Conservation (phyloP, 768 basidiomycete genomes). For the Trametopsis cervina region DNA sequence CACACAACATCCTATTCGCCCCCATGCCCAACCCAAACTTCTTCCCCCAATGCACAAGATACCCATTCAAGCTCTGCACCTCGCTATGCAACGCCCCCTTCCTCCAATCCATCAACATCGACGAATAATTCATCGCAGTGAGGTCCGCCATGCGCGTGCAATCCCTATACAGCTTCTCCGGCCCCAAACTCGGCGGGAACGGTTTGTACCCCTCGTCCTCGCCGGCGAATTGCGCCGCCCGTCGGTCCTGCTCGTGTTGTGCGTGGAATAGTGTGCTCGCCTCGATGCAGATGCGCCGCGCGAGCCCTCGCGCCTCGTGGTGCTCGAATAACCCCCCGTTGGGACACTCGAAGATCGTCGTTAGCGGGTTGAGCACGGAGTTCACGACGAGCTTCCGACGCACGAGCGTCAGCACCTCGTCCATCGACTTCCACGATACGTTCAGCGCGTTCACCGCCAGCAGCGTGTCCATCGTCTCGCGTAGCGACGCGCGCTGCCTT, state of each 20-base stretch:
- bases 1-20: constrained; percentile 44
- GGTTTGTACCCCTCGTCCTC: constrained; percentile 18
- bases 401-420: constrained; percentile 59
- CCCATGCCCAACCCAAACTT: constrained; percentile 52
- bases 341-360: constrained; percentile 70
- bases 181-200: constrained; percentile 41
- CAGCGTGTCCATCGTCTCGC: constrained; percentile 62
- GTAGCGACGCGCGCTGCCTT: constrained; percentile 50
- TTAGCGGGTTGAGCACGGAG: constrained; percentile 77
- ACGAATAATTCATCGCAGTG: constrained; percentile 68
- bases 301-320: constrained; percentile 35
- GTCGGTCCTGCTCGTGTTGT: constrained; percentile 28
- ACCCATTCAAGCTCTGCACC: constrained; percentile 79
- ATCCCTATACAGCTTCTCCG: constrained; percentile 43
- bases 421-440: constrained; percentile 57
- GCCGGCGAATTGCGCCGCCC: constrained; percentile 17
- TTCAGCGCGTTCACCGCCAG: constrained; percentile 48
- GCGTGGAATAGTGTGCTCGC: constrained; percentile 57
- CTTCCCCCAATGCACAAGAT: constrained; percentile 57
- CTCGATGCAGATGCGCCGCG: constrained; percentile 60
- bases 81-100: constrained; percentile 62
- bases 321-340: constrained; percentile 68
- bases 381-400: constrained; percentile 81
- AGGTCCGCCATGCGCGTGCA: constrained; percentile 47
- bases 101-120: constrained; percentile 71